Evolutionary conservation across 2,329 filamentous ascomycete species (phyloP), one percentile per base, ranked within the genome.

Genomic region (Cladosporium colombiae): DNA sequence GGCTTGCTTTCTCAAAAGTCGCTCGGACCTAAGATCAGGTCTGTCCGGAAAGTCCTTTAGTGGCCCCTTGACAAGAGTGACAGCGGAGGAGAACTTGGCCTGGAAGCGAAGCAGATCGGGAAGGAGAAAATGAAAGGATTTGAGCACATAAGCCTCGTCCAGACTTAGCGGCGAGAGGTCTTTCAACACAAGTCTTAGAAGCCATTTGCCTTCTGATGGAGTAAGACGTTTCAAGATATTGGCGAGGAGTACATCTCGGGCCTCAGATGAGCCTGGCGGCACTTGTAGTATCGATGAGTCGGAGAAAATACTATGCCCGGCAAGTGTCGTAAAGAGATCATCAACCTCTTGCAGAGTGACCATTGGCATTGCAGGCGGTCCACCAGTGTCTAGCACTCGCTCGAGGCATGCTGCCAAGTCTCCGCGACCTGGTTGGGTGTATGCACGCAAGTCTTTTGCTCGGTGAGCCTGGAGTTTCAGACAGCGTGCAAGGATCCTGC

Each of bases 171-270:
- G 89, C n/a, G 84, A 82, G 66, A 89, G 91, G 68, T 89, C 85
- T 74, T 96, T 95, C 31, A 96, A 80, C 6, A 97, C 82, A 33
- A 97, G 81, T 3, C 93, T 85, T 0, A 91, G 91, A 13, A 97
- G 83, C 93, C 93, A 97, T 78, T 97, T 97, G 4, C 89, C 90
- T 74, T 96, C 91, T 52, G 82, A 81, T 3, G 91, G 86, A 55
- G 82, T 81, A 11, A 92, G 74, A 8, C 86, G 84, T 33, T 78
- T 80, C 71, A 90, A 91, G 0, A 93, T 74, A 0, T 75, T 74
- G 23, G 81, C 81, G 1, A 94, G 76, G 3, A 83, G 75, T 25
- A 81, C 76, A 73, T 85, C 72, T 71, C 80, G 75, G 2, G 62
- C 65, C 33, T 70, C 69, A 5, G 72, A 74, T 10, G 72, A 73